Percentiles rank a stretch among this genome's conserved stretches.
Evolutionary conservation across 345 rosid genomes (phyloP).

Genomic region (Arabis alpina): DNA sequence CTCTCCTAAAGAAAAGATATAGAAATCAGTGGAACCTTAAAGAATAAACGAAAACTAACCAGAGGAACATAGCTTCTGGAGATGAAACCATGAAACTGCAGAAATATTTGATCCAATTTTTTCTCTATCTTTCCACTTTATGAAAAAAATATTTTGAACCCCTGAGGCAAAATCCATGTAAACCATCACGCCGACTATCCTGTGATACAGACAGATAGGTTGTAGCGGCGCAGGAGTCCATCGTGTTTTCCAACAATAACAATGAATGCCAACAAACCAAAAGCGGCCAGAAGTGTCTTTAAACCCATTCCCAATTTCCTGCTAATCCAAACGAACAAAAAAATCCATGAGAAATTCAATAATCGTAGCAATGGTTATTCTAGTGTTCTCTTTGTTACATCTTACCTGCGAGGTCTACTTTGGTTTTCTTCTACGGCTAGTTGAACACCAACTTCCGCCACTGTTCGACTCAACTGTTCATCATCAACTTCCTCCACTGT

Average conservation of each 20-base stretch:
- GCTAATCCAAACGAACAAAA: not conserved
- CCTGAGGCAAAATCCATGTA: too few species aligned
- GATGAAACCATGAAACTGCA: too few species aligned
- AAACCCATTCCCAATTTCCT: not conserved
- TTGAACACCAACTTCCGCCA: not conserved
- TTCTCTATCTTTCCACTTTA: too few species aligned
- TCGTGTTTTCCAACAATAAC: not conserved
- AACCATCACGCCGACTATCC: too few species aligned
- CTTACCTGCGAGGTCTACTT: slow-evolving; percentile 2
- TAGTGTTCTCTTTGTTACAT: not conserved
- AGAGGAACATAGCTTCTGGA: too few species aligned
- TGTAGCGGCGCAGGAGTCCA: too few species aligned
- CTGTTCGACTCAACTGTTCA: not conserved
- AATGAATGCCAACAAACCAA: not conserved
- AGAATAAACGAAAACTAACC: too few species aligned
- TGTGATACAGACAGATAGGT: too few species aligned
- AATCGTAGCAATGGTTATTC: not conserved
- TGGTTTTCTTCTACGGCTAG: not conserved
- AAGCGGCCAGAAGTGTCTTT: not conserved
- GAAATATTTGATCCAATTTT: too few species aligned
- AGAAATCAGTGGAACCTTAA: too few species aligned
- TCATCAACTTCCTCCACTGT: not conserved
- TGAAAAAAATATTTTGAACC: too few species aligned
- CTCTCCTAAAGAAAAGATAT: too few species aligned
- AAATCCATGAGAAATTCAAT: not conserved